A percentile compares a stretch with the other conserved stretches of the same genome.
Conservation (phyloP, 148 eudicot genomes). For the Drosera capensis region DNA sequence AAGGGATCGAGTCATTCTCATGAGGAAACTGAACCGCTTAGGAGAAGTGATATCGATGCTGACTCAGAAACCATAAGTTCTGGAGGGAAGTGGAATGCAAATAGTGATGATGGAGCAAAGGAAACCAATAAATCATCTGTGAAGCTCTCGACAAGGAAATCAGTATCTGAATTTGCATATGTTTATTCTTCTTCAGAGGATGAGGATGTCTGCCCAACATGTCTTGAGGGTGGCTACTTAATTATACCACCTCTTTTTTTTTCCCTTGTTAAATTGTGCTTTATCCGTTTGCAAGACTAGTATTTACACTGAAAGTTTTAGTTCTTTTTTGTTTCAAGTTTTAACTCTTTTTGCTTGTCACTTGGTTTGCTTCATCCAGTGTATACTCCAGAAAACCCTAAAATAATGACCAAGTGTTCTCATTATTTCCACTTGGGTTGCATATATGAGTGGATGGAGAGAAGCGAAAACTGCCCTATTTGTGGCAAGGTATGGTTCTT, state of each 20-base stretch:
- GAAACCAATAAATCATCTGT: conserved; percentile 38
- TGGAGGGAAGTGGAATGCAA: conserved; percentile 46
- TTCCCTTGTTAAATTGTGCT: not conserved
- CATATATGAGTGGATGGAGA: conserved; percentile 97
- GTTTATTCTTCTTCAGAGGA: conserved; percentile 65
- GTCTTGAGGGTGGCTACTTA: conserved; percentile 92
- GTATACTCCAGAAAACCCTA: conserved; percentile 80
- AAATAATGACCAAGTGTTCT: conserved; percentile 72
- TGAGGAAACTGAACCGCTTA: conserved; percentile 64
- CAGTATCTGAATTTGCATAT: conserved; percentile 38
- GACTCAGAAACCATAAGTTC: conserved; percentile 42
- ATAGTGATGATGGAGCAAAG: conserved; percentile 54
- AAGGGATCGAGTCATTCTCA: conserved; percentile 70
- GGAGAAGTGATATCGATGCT: conserved; percentile 44
- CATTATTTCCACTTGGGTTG: conserved; percentile 95
- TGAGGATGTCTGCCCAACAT: conserved; percentile 93
- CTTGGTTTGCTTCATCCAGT: conserved; percentile 32
- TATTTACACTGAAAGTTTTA: not conserved
- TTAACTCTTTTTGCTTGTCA: not conserved
- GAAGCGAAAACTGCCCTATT: conserved; percentile 93
- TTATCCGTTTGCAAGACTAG: not conserved
- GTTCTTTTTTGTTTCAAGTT: conserved; percentile 3
- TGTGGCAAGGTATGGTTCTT: conserved; percentile 70
- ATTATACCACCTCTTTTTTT: not conserved
- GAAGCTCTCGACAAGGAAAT: conserved; percentile 42